Percentiles rank a stretch among this genome's conserved stretches.
These are phyloP conservation scores for Quercus wislizeni DNA, from an alignment of 306 rosid genomes.

Conservation along the genomic window DNA sequence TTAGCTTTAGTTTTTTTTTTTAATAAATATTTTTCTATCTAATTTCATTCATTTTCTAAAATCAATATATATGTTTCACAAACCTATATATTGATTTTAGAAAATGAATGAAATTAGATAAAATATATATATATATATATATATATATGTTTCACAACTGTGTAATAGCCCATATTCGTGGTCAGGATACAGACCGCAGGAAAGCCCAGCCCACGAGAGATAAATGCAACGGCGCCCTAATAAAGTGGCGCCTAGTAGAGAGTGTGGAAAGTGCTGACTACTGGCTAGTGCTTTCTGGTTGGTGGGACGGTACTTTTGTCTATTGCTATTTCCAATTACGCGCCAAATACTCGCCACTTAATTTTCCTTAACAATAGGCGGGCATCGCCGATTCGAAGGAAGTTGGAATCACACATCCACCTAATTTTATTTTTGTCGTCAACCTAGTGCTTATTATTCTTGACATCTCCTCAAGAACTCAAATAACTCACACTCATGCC, in stretches of 20 bases:
- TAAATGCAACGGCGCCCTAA: not conserved
- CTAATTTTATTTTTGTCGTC: not conserved
- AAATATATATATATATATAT: too few species aligned
- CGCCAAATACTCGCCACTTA: conserved; percentile 25
- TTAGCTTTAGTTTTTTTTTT: too few species aligned
- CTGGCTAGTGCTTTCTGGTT: not conserved
- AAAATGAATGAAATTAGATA: too few species aligned
- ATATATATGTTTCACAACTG: too few species aligned
- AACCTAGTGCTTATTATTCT: not conserved
- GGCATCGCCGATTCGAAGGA: conserved; percentile 23
- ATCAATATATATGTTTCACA: too few species aligned
- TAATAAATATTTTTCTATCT: too few species aligned
- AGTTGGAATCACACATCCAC: too few species aligned
- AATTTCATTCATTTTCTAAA: too few species aligned
- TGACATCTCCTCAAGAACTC: not conserved
- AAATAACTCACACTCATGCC: not conserved
- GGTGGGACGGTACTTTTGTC: not conserved
- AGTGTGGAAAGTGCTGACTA: not conserved
- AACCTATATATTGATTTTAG: too few species aligned
- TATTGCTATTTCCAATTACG: not conserved
- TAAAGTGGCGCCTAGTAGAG: not conserved
- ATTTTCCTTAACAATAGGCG: conserved; percentile 14
- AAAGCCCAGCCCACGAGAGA: too few species aligned
- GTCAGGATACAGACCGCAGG: too few species aligned
- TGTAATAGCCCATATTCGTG: too few species aligned